Conservation (phyloP, 257 asterid genomes). For the Voacanga thouarsii region DNA sequence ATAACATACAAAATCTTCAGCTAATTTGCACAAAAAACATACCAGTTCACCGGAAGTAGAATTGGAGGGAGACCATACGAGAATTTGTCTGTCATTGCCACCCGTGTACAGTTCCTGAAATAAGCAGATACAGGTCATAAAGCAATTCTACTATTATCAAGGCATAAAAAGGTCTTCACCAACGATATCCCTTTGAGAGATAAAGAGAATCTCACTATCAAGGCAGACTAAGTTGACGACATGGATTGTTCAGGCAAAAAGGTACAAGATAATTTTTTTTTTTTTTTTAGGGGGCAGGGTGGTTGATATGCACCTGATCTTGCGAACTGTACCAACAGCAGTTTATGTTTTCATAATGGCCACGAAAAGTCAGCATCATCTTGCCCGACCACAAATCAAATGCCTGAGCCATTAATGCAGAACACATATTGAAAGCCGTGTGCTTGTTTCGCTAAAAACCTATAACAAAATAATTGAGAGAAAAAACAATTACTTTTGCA, state of each 20-base stretch:
- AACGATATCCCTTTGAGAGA: background rate
- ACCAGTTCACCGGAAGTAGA: slow-evolving; percentile 52
- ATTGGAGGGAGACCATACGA: slow-evolving; percentile 84
- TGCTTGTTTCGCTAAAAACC: background rate
- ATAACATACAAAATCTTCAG: background rate
- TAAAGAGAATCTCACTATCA: background rate
- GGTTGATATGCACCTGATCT: slow-evolving; percentile 88
- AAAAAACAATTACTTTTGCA: slow-evolving; percentile 47
- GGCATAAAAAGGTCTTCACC: background rate
- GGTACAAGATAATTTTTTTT: too few species aligned
- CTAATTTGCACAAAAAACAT: background rate
- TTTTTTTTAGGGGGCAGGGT: too few species aligned
- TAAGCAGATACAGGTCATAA: slow-evolving; percentile 4
- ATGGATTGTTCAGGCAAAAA: background rate
- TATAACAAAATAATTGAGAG: background rate
- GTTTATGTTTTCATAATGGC: slow-evolving; percentile 84
- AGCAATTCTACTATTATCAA: background rate
- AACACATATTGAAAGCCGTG: background rate
- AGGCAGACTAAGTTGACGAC: background rate
- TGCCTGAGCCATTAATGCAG: slow-evolving; percentile 45
- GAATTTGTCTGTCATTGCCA: slow-evolving; percentile 78
- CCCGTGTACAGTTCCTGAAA: slow-evolving; percentile 80
- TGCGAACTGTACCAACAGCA: slow-evolving; percentile 81
- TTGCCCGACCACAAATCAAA: slow-evolving; percentile 94
- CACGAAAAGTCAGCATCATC: slow-evolving; percentile 59